Evolutionary conservation across 331 rosid species (phyloP).

Genomic region (Phaseolus coccineus): DNA sequence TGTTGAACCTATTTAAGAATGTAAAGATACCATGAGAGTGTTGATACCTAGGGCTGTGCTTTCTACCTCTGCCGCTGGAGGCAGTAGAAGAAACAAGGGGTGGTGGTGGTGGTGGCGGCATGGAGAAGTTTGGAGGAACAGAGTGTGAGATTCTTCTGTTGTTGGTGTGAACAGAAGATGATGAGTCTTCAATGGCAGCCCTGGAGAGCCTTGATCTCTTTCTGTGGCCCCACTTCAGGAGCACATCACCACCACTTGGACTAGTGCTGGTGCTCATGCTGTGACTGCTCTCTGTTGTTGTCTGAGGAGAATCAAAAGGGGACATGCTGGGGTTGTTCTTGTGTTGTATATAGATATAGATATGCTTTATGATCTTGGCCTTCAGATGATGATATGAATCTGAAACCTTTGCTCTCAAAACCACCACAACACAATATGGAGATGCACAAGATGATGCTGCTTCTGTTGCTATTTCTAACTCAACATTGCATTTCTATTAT

Average conservation of each 20-base stretch:
- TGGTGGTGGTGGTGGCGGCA: slow-evolving; percentile 55
- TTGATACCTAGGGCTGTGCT: slow-evolving; percentile 60
- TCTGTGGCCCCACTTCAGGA: slow-evolving; percentile 75
- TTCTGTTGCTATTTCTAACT: background rate
- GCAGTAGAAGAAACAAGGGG: slow-evolving; percentile 51
- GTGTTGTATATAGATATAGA: no score
- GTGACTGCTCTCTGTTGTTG: slow-evolving; percentile 52
- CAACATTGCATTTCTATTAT: slow-evolving; percentile 21
- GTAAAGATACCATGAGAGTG: slow-evolving; percentile 13
- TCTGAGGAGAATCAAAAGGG: slow-evolving; percentile 50
- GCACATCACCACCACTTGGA: slow-evolving; percentile 64
- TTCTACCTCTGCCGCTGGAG: slow-evolving; percentile 58
- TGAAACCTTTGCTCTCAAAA: slow-evolving; percentile 48
- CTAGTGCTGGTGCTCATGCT: slow-evolving; percentile 50
- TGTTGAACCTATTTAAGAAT: background rate
- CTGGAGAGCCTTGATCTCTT: slow-evolving; percentile 68
- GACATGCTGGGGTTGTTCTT: slow-evolving; percentile 1
- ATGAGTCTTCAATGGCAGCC: slow-evolving; percentile 66
- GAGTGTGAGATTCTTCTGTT: slow-evolving; percentile 45
- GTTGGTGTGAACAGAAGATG: slow-evolving; percentile 60
- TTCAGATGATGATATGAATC: slow-evolving; percentile 47
- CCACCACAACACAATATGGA: slow-evolving; percentile 6
- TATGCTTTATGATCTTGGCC: slow-evolving; percentile 15
- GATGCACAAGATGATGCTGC: slow-evolving; percentile 1
- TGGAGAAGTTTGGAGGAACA: slow-evolving; percentile 43